Evolutionary conservation across 2,329 filamentous ascomycete genomes (phyloP), one percentile per base, ranked within the genome.

Genomic region (Fusarium piperis): DNA sequence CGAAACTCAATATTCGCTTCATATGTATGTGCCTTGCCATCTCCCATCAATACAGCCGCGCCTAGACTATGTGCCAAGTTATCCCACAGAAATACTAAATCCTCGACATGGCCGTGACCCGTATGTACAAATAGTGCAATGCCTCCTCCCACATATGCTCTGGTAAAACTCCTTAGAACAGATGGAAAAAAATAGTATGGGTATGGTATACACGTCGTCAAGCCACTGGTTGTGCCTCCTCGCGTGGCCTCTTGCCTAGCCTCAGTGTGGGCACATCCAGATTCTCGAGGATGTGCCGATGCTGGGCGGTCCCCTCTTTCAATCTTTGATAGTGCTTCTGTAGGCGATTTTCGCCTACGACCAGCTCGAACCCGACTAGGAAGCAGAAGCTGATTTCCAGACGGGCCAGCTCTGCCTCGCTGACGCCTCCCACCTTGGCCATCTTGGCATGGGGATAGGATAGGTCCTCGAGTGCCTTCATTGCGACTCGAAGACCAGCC

Each of bases 391-490:
- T 94, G 68, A 98, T 93, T 84, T 98, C 96, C 44, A 98, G 83
- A 66, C 93, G 88, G 41, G 93, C 92, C 58, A 99, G 86, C 81
- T 98, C 94, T 18, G 85, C 84, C 78, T 93, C 92, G 77, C 90
- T 93, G 16, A 98, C 94, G 18, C 95, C 95, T 44, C 96, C 95
- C 2, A 98, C 95, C 72, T 91, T 92, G 18, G 95, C 91, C 72
- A 98, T 91, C 62, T 94, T 92, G 66, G 87, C 87, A 82, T 98
- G 95, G 10, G 93, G 90, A 82, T 97, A 97, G 74, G 92, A 93
- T 60, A 95, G 87, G 80, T 98, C 95, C 81, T 99, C 95, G n/a
- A 98, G 84, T 0, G 94, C 93, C 83, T 98, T 99, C 89, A 95
- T 96, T 15, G 95, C 94, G 4, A 98, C 93, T 36, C 95, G 86